Evolutionary conservation across 1,284 basidiomycete species (phyloP).

Genomic region (Puccinia horiana): DNA sequence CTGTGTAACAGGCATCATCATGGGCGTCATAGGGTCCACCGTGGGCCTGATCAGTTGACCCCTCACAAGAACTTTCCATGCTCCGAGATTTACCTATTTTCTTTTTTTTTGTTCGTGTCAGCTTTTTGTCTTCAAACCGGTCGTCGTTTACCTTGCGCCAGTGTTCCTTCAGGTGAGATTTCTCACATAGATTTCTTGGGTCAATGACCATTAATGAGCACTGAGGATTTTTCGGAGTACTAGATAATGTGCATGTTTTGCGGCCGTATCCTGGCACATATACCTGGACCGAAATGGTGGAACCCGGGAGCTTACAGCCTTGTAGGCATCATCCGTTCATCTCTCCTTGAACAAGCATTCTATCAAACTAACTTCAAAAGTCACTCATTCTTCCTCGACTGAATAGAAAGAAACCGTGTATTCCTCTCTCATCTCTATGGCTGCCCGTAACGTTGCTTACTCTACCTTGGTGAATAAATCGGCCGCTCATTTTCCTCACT

Average conservation of each 20-base stretch:
- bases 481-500: neutral
- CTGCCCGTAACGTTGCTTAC: constrained; percentile 32
- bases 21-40: constrained; percentile 12
- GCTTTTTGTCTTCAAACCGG: constrained; percentile 48
- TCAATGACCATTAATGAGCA: neutral
- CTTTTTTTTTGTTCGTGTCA: neutral
- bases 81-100: neutral
- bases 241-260: constrained; percentile 34
- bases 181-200: neutral
- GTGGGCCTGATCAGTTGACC: neutral
- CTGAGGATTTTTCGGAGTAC: too few species aligned
- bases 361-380: neutral
- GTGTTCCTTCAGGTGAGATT: constrained; percentile 38
- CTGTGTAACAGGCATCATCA: neutral
- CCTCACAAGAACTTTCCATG: neutral
- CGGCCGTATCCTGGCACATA: constrained; percentile 16
- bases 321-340: constrained; percentile 5
- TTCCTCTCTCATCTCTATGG: constrained; percentile 33
- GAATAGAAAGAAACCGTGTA: constrained; percentile 44
- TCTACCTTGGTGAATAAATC: neutral
- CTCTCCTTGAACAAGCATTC: neutral
- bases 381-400: neutral
- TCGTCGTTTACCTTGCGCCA: constrained; percentile 24
- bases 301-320: constrained; percentile 44
- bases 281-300: constrained; percentile 47